Conservation (phyloP, 225 moss, liverwort and hornwort genomes). For the Bryoerythrophyllum caledonicum region DNA sequence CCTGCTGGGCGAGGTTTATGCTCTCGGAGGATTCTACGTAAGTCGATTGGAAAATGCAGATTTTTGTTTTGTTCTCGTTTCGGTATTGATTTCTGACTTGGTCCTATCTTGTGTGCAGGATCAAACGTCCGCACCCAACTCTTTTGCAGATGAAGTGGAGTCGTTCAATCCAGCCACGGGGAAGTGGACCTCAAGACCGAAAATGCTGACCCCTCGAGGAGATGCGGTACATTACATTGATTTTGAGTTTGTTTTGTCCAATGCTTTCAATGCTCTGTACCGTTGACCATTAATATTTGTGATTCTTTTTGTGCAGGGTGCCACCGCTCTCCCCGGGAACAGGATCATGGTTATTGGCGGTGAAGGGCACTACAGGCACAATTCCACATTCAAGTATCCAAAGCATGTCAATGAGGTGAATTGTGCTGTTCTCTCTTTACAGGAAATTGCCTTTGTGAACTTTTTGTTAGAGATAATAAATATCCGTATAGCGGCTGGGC, state of each 20-base stretch:
- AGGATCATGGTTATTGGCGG: constrained; percentile 82
- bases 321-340: constrained; percentile 65
- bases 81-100: not conserved
- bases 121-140: constrained; percentile 33
- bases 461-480: too few relatives aligned
- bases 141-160: constrained; percentile 66
- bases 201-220: constrained; percentile 82
- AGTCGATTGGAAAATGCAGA: constrained; percentile 22
- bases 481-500: too few relatives aligned
- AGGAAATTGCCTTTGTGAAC: too few relatives aligned
- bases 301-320: constrained; percentile 40
- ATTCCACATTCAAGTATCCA: constrained; percentile 56
- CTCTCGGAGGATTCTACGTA: constrained; percentile 75
- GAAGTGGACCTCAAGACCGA: constrained; percentile 66
- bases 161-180: constrained; percentile 72
- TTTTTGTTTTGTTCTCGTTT: not conserved
- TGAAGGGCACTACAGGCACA: constrained; percentile 80
- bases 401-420: constrained; percentile 93
- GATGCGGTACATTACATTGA: constrained; percentile 58
- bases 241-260: not conserved
- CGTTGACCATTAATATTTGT: not conserved
- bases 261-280: not conserved
- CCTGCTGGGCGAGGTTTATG: constrained; percentile 71
- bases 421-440: not conserved
- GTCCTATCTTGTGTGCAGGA: constrained; percentile 30